Conservation (phyloP, 2,329 filamentous ascomycete genomes). For the Fusarium pilosicola region DNA sequence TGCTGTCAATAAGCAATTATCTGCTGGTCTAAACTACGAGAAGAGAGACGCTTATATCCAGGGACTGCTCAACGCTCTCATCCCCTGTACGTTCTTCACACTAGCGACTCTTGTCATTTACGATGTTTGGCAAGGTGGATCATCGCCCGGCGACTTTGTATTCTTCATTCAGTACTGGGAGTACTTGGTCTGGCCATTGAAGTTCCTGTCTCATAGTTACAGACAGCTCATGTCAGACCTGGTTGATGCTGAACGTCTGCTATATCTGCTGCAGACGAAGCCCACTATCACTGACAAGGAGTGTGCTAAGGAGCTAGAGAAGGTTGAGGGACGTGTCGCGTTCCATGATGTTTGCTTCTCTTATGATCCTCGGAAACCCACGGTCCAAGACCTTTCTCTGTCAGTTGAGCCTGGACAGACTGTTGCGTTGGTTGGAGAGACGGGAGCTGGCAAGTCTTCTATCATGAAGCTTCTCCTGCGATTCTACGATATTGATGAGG, state of each 20-base stretch:
- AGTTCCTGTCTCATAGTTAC: slow-evolving; percentile 46
- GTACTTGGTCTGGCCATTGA: slow-evolving; percentile 52
- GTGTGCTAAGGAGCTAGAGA: slow-evolving; percentile 55
- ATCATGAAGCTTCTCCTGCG: slow-evolving; percentile 69
- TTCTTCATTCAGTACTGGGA: slow-evolving; percentile 74
- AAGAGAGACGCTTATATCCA: slow-evolving; percentile 38
- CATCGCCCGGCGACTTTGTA: slow-evolving; percentile 58
- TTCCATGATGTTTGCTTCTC: slow-evolving; percentile 66
- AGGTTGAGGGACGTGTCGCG: slow-evolving; percentile 59
- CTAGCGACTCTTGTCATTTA: slow-evolving; percentile 35
- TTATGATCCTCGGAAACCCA: slow-evolving; percentile 63
- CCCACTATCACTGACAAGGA: slow-evolving; percentile 62
- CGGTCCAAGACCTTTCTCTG: slow-evolving; percentile 61
- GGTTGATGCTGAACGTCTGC: slow-evolving; percentile 72
- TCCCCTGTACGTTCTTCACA: slow-evolving; percentile 53
- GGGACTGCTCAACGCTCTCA: slow-evolving; percentile 53
- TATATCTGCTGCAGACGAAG: slow-evolving; percentile 66
- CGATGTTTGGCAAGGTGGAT: slow-evolving; percentile 32
- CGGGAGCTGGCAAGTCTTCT: slow-evolving; percentile 71
- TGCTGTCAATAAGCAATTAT: slow-evolving; percentile 42
- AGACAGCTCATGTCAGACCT: slow-evolving; percentile 54
- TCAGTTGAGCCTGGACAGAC: slow-evolving; percentile 62
- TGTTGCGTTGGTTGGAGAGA: slow-evolving; percentile 69
- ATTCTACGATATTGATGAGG: slow-evolving; percentile 67
- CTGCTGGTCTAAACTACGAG: slow-evolving; percentile 33